Evolutionary conservation across 2,329 filamentous ascomycete species (phyloP).

Genomic region (Sporothrix variecibatus): DNA sequence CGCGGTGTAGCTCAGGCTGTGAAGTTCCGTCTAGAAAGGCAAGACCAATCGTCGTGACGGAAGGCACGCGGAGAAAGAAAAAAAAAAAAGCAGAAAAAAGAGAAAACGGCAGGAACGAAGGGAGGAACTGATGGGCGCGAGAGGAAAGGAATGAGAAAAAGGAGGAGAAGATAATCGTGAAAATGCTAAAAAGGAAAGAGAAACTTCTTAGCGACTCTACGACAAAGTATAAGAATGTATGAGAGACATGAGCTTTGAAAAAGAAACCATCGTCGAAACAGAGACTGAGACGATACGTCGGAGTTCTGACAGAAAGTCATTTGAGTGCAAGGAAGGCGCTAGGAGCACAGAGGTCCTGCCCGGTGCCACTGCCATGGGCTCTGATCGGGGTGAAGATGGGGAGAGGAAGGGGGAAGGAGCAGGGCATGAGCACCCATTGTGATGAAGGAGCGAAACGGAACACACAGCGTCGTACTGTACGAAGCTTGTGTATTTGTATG

Average conservation of each 20-base stretch:
- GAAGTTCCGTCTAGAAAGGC: not conserved
- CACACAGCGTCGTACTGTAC: not conserved
- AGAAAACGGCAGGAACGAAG: not conserved
- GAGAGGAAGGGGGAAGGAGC: not conserved
- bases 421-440: not conserved
- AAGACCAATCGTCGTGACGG: not conserved
- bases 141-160: not conserved
- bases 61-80: not conserved
- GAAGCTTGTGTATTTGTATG: not conserved
- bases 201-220: not conserved
- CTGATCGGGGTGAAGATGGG: not conserved
- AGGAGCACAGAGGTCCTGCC: constrained; percentile 25
- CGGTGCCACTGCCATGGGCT: constrained; percentile 31
- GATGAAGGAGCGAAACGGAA: not conserved
- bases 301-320: not conserved
- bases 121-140: not conserved
- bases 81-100: not conserved
- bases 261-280: not conserved
- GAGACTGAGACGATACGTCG: not conserved
- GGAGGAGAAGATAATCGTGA: not conserved
- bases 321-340: constrained; percentile 1
- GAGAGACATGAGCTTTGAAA: not conserved
- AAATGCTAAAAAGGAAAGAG: not conserved
- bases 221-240: not conserved
- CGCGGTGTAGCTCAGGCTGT: not conserved